Evolutionary conservation across 768 basidiomycete species (phyloP).

Genomic region (Lentinula guzmanii): DNA sequence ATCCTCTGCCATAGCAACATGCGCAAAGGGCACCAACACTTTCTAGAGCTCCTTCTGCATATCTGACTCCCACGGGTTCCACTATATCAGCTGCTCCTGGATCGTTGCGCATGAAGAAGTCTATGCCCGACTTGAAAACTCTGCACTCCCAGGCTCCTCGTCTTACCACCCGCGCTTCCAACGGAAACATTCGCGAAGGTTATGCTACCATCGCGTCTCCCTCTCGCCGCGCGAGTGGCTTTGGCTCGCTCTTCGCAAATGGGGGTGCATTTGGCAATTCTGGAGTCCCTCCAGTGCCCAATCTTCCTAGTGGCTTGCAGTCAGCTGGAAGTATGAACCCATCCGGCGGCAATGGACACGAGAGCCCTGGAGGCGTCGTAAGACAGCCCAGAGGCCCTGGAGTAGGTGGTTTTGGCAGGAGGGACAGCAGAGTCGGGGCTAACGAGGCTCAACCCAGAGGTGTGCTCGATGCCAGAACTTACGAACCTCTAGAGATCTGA

Average conservation of each 20-base stretch:
- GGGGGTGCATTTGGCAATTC: slow-evolving; percentile 37
- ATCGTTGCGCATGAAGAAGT: slow-evolving; percentile 87
- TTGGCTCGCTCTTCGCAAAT: slow-evolving; percentile 63
- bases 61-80: slow-evolving; percentile 52
- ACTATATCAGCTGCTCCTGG: slow-evolving; percentile 35
- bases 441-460: slow-evolving; percentile 48
- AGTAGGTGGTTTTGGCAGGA: slow-evolving; percentile 61
- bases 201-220: slow-evolving; percentile 86
- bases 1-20: slow-evolving; percentile 31
- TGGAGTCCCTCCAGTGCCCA: slow-evolving; percentile 73
- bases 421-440: slow-evolving; percentile 51
- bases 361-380: slow-evolving; percentile 51
- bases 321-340: slow-evolving; percentile 38
- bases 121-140: slow-evolving; percentile 97
- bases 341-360: slow-evolving; percentile 23
- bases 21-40: slow-evolving; percentile 53
- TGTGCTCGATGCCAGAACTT: slow-evolving; percentile 79
- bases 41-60: slow-evolving; percentile 77
- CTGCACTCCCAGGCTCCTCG: slow-evolving; percentile 76
- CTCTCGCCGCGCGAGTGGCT: slow-evolving; percentile 69
- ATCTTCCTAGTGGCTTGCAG: slow-evolving; percentile 55
- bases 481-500: slow-evolving; percentile 85
- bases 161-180: slow-evolving; percentile 74
- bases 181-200: slow-evolving; percentile 82
- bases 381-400: slow-evolving; percentile 86